A percentile compares a stretch with the other conserved stretches of the same genome.
Evolutionary conservation across 2,329 filamentous ascomycete genomes (phyloP).

Genomic region (Aspergillus glaucus): DNA sequence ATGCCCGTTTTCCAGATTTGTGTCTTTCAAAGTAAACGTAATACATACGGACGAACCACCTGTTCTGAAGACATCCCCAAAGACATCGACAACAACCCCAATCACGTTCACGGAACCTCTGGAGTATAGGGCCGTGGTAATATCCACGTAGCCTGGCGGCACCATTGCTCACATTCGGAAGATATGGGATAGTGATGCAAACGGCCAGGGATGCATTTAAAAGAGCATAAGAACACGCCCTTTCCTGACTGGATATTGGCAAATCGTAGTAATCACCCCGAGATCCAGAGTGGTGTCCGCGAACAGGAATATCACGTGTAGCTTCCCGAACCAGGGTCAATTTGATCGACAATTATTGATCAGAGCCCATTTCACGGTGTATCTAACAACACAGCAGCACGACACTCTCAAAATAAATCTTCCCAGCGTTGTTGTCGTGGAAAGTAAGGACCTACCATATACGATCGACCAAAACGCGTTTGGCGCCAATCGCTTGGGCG

Average conservation of each 20-base stretch:
- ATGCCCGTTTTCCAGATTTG: slow-evolving; percentile 38
- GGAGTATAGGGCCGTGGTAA: slow-evolving; percentile 41
- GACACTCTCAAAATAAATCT: background rate
- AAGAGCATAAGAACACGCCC: background rate
- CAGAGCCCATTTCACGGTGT: background rate
- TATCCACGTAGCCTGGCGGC: slow-evolving; percentile 32
- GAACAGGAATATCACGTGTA: background rate
- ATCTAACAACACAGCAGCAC: background rate
- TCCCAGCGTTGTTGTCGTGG: background rate
- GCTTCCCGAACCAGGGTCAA: background rate
- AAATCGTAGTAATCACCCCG: no score
- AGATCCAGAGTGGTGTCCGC: background rate
- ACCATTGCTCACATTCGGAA: background rate
- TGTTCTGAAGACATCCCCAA: slow-evolving; percentile 45
- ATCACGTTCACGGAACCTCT: slow-evolving; percentile 51
- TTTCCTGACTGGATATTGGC: background rate
- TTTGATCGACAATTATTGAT: background rate
- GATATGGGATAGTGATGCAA: background rate
- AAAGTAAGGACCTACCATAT: background rate
- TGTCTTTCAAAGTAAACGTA: slow-evolving; percentile 56
- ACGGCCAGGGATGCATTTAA: background rate
- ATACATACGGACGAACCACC: slow-evolving; percentile 55
- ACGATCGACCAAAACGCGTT: background rate
- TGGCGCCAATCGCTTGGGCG: slow-evolving; percentile 22
- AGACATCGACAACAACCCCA: slow-evolving; percentile 64